A percentile compares a stretch with the other conserved stretches of the same genome.
These are phyloP conservation scores for Penicillium psychrofluorescens DNA, from an alignment of 495 filamentous ascomycete genomes.

Conservation along the genomic window DNA sequence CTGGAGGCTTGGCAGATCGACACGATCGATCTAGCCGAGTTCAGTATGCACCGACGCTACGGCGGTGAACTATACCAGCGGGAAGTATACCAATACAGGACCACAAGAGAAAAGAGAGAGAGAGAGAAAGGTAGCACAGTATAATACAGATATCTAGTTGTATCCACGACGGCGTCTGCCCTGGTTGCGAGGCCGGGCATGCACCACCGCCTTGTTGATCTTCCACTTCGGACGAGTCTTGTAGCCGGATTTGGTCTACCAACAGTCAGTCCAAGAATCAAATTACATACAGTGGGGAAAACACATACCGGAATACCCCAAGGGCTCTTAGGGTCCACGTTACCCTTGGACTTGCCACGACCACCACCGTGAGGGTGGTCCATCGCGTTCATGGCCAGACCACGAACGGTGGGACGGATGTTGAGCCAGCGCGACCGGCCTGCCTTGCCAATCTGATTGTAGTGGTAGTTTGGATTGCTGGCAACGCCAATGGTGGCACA, in stretches of 20 bases:
- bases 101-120: slow-evolving; percentile 10
- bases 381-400: slow-evolving; percentile 93
- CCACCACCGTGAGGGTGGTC: slow-evolving; percentile 99
- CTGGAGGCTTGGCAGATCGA: slow-evolving; percentile 17
- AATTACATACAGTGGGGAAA: slow-evolving; percentile 2
- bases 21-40: not conserved
- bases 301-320: slow-evolving; percentile 88
- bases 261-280: slow-evolving; percentile 9
- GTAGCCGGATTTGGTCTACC: slow-evolving; percentile 87
- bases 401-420: slow-evolving; percentile 88
- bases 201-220: slow-evolving; percentile 74
- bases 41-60: too few species aligned
- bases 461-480: slow-evolving; percentile 87
- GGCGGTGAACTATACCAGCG: slow-evolving; percentile 7
- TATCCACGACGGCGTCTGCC: slow-evolving; percentile 55
- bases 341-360: slow-evolving; percentile 97
- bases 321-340: slow-evolving; percentile 84
- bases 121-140: slow-evolving; percentile 7
- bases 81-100: slow-evolving; percentile 10
- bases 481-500: slow-evolving; percentile 90
- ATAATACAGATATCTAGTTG: slow-evolving; percentile 30
- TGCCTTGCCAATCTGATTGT: slow-evolving; percentile 87
- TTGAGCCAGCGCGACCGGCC: slow-evolving; percentile 87
- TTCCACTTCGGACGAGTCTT: slow-evolving; percentile 82
- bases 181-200: slow-evolving; percentile 66